Conservation (phyloP, 768 basidiomycete genomes). For the Saitozyma podzolica region DNA sequence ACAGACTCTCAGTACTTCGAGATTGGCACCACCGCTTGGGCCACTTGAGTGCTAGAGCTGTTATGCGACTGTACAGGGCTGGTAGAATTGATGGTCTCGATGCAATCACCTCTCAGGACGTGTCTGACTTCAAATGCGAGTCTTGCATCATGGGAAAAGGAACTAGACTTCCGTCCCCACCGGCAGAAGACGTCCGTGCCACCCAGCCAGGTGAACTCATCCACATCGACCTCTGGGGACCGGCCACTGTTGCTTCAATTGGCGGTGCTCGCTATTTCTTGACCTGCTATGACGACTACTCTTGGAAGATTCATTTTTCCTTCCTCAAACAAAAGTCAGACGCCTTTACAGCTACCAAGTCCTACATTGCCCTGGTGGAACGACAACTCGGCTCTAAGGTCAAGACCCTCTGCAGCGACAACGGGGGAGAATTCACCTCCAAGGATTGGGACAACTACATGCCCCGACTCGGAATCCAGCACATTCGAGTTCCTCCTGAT, state of each 20-base stretch:
- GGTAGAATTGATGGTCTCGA: too few species aligned
- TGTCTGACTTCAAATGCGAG: neutral
- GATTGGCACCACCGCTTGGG: constrained; percentile 1
- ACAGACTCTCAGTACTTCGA: neutral
- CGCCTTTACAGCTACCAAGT: constrained; percentile 6
- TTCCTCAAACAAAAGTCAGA: constrained; percentile 28
- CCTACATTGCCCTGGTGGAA: constrained; percentile 11
- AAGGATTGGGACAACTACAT: too few species aligned
- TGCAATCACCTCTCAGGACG: neutral
- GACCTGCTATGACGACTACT: constrained; percentile 18
- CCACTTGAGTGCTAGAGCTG: neutral
- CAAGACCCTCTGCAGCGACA: constrained; percentile 16
- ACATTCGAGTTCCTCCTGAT: constrained; percentile 2
- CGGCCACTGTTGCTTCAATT: constrained; percentile 1
- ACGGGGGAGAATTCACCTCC: constrained; percentile 22
- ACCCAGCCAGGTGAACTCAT: neutral
- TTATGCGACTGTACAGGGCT: constrained; percentile 7
- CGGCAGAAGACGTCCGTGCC: neutral
- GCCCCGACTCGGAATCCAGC: constrained; percentile 5
- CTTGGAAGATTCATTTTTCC: constrained; percentile 7
- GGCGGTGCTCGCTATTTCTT: constrained; percentile 11
- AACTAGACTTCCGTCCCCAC: neutral
- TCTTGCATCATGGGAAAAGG: neutral
- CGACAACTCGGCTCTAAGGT: constrained; percentile 6
- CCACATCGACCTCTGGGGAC: constrained; percentile 6